These are phyloP conservation scores for Colletotrichum sidae DNA, from an alignment of 2,329 filamentous ascomycete species.

Conservation along the genomic window DNA sequence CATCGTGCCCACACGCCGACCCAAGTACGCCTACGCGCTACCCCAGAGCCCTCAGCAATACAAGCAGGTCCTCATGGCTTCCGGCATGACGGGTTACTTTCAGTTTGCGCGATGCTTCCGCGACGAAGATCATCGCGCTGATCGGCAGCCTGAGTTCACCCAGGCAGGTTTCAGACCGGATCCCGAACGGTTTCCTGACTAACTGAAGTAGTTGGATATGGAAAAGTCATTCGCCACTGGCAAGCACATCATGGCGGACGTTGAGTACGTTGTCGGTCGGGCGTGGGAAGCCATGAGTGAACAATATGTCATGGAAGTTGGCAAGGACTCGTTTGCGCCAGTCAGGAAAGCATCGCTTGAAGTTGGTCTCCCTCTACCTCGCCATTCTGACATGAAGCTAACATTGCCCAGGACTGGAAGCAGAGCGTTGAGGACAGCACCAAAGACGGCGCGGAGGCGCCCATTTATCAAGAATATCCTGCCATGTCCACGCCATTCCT, in stretches of 20 bases:
- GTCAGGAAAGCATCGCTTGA: constrained; percentile 38
- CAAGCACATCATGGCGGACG: constrained; percentile 72
- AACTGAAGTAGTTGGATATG: constrained; percentile 76
- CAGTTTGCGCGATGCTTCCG: constrained; percentile 96
- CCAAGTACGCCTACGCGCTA: constrained; percentile 85
- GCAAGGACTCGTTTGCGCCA: constrained; percentile 46
- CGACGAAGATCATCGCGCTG: constrained; percentile 92
- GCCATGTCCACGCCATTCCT: constrained; percentile 58
- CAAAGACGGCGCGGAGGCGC: constrained; percentile 21
- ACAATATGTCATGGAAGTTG: constrained; percentile 48
- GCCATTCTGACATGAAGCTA: neutral
- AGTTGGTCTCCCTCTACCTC: neutral
- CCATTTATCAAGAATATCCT: constrained; percentile 40
- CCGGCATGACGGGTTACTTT: constrained; percentile 84
- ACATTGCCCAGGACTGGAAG: constrained; percentile 22
- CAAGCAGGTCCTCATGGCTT: constrained; percentile 97
- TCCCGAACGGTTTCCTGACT: neutral
- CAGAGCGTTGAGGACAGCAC: constrained; percentile 30
- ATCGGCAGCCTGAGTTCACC: constrained; percentile 96
- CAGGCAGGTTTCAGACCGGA: constrained; percentile 64
- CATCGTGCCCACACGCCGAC: constrained; percentile 84
- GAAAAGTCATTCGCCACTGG: constrained; percentile 90
- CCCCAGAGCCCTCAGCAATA: constrained; percentile 98
- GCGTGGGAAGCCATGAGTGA: constrained; percentile 65
- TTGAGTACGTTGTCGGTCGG: constrained; percentile 63